Base-by-base conservation (phyloP, 129 eudicot species). In the Erigeron canadensis region DNA sequence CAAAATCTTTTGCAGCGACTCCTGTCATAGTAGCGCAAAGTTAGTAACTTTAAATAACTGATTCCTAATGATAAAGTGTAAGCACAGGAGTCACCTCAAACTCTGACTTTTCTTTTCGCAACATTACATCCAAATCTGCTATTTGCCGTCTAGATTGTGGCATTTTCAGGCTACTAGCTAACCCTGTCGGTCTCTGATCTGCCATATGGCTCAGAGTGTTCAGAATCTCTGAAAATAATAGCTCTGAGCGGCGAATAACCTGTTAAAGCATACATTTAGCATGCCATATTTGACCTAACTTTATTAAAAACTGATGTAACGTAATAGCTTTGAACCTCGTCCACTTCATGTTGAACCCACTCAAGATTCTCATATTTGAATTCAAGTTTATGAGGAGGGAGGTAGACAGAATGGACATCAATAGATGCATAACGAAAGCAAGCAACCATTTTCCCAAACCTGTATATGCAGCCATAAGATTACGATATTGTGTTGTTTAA, bases 371-470 rank as follows among this genome's bases (percentile, higher is more conserved):
- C 96, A 65, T 79, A 85, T 81, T 80, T 88, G 78, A 95, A 90
- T 69, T 86, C 89, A 75, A 95, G 89, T 84, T 86, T 90, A 39
- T 79, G 53, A 16, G 99, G 99, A 46, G 99, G 99, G 39, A 95
- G 94, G 74, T 71, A 90, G 12, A 95, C 99, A 22, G 99, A 95
- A 76, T 90, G 97, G 79, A 95, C 97, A 78, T 95, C 89, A 65
- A 90, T 95, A 53, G 99, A 87, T 75, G 99, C 99, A 81, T 95
- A 95, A 56, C 97, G 99, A 73, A 95, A 95, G 80, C 99, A 95
- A 67, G 97, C 99, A 72, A 95, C 99, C 99, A 95, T 90, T 60
- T 88, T 85, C 72, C 96, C 99, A 54, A 81, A 87, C 50, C 99
- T 95, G 94, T 82, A 85, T 18, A 65, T 34, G 19, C 34, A 65